Evolutionary conservation across 192 early-diverging fungal genomes (phyloP).

Genomic region (Gaertneriomyces semiglobifer): DNA sequence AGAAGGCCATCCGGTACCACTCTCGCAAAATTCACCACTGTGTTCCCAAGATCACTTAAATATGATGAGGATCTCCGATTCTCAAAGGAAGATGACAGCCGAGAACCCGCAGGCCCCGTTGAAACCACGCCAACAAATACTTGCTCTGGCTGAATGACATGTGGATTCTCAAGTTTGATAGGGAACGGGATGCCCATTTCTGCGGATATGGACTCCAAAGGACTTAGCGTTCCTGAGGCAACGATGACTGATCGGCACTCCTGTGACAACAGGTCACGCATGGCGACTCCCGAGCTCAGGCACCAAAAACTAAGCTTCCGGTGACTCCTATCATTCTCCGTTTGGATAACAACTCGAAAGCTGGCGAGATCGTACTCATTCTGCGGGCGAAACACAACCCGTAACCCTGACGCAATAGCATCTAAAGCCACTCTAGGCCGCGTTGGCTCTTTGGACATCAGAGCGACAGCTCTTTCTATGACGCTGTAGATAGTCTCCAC

Average conservation of each 20-base stretch:
- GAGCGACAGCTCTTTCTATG: slow-evolving; percentile 26
- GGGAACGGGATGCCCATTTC: slow-evolving; percentile 53
- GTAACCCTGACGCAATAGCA: too few species aligned
- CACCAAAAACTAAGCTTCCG: slow-evolving; percentile 60
- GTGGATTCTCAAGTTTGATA: slow-evolving; percentile 52
- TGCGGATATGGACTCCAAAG: slow-evolving; percentile 53
- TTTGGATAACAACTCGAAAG: too few species aligned
- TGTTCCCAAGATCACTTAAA: slow-evolving; percentile 45
- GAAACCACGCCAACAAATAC: slow-evolving; percentile 55
- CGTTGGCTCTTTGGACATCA: slow-evolving; percentile 23
- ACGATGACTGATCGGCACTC: slow-evolving; percentile 53
- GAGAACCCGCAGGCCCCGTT: slow-evolving; percentile 38
- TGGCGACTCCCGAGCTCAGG: slow-evolving; percentile 56
- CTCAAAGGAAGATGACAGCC: slow-evolving; percentile 49
- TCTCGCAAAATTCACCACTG: slow-evolving; percentile 40
- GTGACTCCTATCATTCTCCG: not conserved
- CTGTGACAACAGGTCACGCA: slow-evolving; percentile 42
- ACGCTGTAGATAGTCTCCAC: slow-evolving; percentile 12
- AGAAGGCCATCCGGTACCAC: slow-evolving; percentile 52
- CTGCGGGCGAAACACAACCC: too few species aligned
- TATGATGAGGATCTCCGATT: slow-evolving; percentile 36
- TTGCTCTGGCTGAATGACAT: slow-evolving; percentile 64
- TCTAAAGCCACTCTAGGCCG: not conserved
- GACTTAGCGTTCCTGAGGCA: slow-evolving; percentile 61
- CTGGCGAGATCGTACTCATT: too few species aligned